Evolutionary conservation across 2,329 filamentous ascomycete genomes (phyloP), one percentile per base, ranked within the genome.

Genomic region (Exserohilum turcica): DNA sequence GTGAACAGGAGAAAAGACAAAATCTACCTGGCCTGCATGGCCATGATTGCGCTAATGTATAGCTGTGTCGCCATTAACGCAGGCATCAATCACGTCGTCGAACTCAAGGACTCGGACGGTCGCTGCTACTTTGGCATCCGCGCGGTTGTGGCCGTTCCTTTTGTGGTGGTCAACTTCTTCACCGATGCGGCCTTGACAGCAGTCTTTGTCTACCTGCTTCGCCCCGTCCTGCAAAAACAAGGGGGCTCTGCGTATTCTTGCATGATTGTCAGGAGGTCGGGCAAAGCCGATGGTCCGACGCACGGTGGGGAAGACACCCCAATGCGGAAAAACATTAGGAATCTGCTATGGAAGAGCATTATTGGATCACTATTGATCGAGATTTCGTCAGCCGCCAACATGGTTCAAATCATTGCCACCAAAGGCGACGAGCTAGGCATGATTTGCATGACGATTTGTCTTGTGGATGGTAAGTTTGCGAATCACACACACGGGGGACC

Each of bases 361-460:
- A 48, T 65, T 36, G 75, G 72, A 4, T 65, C 65, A 1, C 38
- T 74, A 1, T 50, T 73, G 12, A 70, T 77, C 31, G 59, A 76
- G 42, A 37, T 75, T 2, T 71, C 73, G 6, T 76, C 73, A 10
- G 62, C 71, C 10, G 67, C 67, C 13, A 77, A 76, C 48, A 64
- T 77, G 42, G 62, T 64, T 1, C 56, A 76, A 13, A 66, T 77
- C 27, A 67, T 70, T 28, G 33, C 57, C 16, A 65, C 65, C 3
- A 43, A 57, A 3, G 72, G 72, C 3, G 57, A 62, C 21, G 73
- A 77, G 43, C 63, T 72, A 7, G 73, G 68, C 3, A 76, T 74
- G 72, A 52, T 76, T 9, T 77, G 75, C 44, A 67, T 74, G 24
- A 66, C 63, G 1, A 61, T 76, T 5, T 77, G 75, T 50, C 69